Evolutionary conservation across 352 stramenopile species (phyloP), one percentile per base, ranked within the genome.

Genomic region (Phytopythium kandeliae): DNA sequence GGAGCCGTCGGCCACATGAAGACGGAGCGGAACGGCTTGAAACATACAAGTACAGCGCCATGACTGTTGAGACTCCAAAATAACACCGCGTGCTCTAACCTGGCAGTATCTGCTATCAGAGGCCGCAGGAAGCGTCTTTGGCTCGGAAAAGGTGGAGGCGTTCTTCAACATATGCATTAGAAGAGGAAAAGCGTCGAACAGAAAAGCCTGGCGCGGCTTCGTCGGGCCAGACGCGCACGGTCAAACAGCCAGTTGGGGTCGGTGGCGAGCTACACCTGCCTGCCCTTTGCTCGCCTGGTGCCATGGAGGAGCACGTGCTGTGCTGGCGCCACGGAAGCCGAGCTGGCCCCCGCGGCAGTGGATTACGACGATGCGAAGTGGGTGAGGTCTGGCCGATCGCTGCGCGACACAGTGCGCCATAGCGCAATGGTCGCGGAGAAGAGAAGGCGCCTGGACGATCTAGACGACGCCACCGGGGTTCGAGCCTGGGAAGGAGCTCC

Each of bases 401-500:
- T 33, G 28, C 28, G 28, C 28, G 28, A 33, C n/a, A n/a, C 40
- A 12, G 33, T 19, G 35, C 17, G 35, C 22, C 41, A 48, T 31
- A 28, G 24, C 11, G 24, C 24, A 48, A 48, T 48, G 41, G 24
- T 48, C 22, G 24, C 41, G 24, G 41, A 48, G 41, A 48, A 48
- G 41, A 48, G 41, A 48, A 34, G 24, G 16, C 41, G 41, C 24
- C 35, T 40, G 35, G 21, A 12, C 24, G 41, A 34, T 4, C 28
- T 5, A 9, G 41, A 22, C 22, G 41, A 31, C 41, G 24, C 24
- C 12, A 15, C 15, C 21, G 41, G 5, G 15, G 12, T 17, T 2
- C 21, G 41, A 48, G 15, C 11, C 6, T 4, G 19, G 2, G 40
- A 11, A 7, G 41, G 12, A 12, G n/a, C 13, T 11, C n/a, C 19